phyloP scores from a whole-genome alignment of 352 stramenopile genomes.

The Globisporangium solare region DNA sequence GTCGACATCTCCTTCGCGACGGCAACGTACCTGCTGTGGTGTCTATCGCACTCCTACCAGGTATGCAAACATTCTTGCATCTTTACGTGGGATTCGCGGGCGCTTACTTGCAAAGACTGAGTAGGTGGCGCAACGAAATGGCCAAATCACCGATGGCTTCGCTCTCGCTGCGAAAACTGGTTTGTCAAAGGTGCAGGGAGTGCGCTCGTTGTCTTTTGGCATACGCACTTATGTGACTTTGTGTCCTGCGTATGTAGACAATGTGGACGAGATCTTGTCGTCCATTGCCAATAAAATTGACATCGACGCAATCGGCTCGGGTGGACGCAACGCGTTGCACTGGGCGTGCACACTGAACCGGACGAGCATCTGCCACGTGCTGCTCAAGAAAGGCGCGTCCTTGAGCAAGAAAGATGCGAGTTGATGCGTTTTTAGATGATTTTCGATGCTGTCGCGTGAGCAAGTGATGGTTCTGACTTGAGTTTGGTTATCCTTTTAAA shows the following conservation, averaged over 20 bases:
- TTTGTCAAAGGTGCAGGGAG: background rate
- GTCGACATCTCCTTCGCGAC: slow-evolving; percentile 37
- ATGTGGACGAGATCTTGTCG: slow-evolving; percentile 68
- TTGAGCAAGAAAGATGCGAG: slow-evolving; percentile 75
- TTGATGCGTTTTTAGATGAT: background rate
- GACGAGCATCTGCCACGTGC: slow-evolving; percentile 71
- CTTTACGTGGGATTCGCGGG: background rate
- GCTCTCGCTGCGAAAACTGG: slow-evolving; percentile 72
- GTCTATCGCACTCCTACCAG: slow-evolving; percentile 52
- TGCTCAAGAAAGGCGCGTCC: slow-evolving; percentile 76
- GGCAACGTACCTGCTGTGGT: slow-evolving; percentile 52
- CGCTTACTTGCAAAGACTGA: background rate
- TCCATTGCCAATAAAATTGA: slow-evolving; percentile 68
- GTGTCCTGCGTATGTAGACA: slow-evolving; percentile 28
- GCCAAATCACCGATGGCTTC: slow-evolving; percentile 58
- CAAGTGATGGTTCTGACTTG: background rate
- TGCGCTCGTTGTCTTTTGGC: background rate
- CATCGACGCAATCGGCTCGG: slow-evolving; percentile 67
- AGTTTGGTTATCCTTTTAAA: background rate
- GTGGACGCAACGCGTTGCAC: slow-evolving; percentile 75
- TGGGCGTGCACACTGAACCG: slow-evolving; percentile 76
- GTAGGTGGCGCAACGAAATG: slow-evolving; percentile 34
- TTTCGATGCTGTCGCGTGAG: background rate
- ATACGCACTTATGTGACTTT: background rate
- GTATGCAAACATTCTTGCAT: slow-evolving; percentile 19